Percentiles rank a stretch among this genome's conserved stretches.
Evolutionary conservation across 2,329 filamentous ascomycete species (phyloP).

Genomic region (Colletotrichum cereale): DNA sequence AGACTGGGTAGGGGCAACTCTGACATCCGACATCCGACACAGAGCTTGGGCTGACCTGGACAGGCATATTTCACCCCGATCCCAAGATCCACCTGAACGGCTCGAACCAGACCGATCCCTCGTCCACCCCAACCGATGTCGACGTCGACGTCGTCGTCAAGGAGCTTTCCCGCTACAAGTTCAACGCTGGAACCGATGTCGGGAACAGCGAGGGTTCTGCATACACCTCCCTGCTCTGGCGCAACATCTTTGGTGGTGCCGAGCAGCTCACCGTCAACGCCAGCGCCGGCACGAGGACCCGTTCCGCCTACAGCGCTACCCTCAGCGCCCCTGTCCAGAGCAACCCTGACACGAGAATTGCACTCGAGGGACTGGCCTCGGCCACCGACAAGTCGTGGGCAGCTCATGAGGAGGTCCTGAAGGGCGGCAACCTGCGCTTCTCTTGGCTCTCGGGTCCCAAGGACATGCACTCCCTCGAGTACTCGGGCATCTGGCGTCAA

Average conservation of each 20-base stretch:
- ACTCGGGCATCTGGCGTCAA: slow-evolving; percentile 88
- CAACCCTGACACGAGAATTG: slow-evolving; percentile 84
- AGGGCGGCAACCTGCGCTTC: slow-evolving; percentile 81
- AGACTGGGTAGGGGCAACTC: slow-evolving; percentile 75
- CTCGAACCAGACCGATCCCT: slow-evolving; percentile 75
- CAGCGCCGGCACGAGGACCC: slow-evolving; percentile 88
- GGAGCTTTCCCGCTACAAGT: slow-evolving; percentile 84
- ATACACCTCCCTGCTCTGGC: slow-evolving; percentile 86
- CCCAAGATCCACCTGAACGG: slow-evolving; percentile 87
- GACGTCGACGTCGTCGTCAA: slow-evolving; percentile 86
- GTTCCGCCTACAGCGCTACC: slow-evolving; percentile 89
- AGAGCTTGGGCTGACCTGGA: slow-evolving; percentile 43
- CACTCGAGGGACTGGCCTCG: slow-evolving; percentile 84
- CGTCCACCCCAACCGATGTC: slow-evolving; percentile 80
- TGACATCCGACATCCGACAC: not conserved
- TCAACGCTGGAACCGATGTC: slow-evolving; percentile 95
- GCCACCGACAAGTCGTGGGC: slow-evolving; percentile 93
- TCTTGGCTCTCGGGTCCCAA: slow-evolving; percentile 68
- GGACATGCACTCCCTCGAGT: slow-evolving; percentile 82
- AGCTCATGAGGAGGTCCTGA: slow-evolving; percentile 90
- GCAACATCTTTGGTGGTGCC: slow-evolving; percentile 94
- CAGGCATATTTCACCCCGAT: slow-evolving; percentile 88
- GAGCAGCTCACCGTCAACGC: slow-evolving; percentile 91
- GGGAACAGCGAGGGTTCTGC: slow-evolving; percentile 95
- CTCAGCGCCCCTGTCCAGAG: slow-evolving; percentile 84